phyloP scores from a whole-genome alignment of 73 alveolate species.

The Paramecium octaurelia region DNA sequence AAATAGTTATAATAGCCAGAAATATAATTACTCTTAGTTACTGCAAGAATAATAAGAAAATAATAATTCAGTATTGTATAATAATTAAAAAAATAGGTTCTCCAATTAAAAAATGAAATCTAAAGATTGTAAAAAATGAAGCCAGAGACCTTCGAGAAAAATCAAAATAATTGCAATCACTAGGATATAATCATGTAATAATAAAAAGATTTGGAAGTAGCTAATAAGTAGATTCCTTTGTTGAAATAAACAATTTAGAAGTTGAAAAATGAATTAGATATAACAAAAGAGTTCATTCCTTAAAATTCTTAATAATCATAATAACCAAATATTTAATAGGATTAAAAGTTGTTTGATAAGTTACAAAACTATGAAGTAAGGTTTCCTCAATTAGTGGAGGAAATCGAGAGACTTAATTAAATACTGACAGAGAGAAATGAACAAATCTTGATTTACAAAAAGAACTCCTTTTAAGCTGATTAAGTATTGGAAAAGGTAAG shows the following conservation, averaged over 20 bases:
- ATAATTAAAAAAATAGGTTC: neutral
- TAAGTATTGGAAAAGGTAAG: neutral
- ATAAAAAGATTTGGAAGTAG: neutral
- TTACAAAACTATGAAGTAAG: neutral
- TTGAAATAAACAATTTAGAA: neutral
- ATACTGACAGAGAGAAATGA: constrained; percentile 13
- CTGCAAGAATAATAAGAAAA: neutral
- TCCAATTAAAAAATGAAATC: constrained; percentile 17
- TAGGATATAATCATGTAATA: neutral
- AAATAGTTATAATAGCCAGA: neutral
- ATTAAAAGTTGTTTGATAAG: neutral
- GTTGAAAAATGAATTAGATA: neutral
- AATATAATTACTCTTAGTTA: neutral
- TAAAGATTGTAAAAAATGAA: neutral
- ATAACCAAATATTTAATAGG: neutral
- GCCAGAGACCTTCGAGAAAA: neutral
- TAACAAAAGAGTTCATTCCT: neutral
- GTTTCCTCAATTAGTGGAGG: constrained; percentile 22
- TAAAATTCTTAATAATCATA: neutral
- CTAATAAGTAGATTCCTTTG: neutral
- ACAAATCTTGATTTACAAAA: neutral
- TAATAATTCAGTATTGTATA: neutral
- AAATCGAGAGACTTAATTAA: constrained; percentile 33
- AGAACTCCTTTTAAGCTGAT: neutral
- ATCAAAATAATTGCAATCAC: neutral